These are phyloP conservation scores for Scorias spongiosa DNA, from an alignment of 2,329 filamentous ascomycete species.

Conservation along the genomic window DNA sequence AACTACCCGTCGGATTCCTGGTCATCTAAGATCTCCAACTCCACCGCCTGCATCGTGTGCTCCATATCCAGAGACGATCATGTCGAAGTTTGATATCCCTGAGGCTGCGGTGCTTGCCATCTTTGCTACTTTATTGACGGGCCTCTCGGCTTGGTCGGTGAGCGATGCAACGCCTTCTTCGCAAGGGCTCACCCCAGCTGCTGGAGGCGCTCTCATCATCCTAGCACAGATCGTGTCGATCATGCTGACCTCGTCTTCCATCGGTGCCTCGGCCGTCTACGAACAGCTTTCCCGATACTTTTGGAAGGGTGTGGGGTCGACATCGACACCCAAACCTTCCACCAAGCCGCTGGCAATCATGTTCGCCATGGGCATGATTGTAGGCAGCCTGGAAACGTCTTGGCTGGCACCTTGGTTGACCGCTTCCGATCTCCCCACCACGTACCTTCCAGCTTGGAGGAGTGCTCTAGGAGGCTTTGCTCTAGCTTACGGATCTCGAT, in stretches of 20 bases:
- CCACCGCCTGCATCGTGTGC: conserved; percentile 22
- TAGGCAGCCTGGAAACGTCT: conserved; percentile 23
- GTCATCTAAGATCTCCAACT: not conserved
- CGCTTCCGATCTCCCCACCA: conserved; percentile 1
- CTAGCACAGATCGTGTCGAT: conserved; percentile 43
- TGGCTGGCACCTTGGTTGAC: conserved; percentile 18
- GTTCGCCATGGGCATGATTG: conserved; percentile 38
- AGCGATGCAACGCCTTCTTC: not conserved
- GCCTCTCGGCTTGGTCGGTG: not conserved
- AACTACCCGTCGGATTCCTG: conserved; percentile 1
- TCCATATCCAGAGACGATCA: conserved; percentile 18
- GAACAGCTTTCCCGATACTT: conserved; percentile 42
- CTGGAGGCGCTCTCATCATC: conserved; percentile 45
- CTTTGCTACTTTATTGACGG: not conserved
- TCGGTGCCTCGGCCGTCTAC: conserved; percentile 48
- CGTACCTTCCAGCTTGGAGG: conserved; percentile 6
- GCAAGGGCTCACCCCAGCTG: conserved; percentile 24
- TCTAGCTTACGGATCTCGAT: conserved; percentile 44
- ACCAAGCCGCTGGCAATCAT: conserved; percentile 27
- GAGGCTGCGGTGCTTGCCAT: not conserved
- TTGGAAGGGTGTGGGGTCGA: conserved; percentile 27
- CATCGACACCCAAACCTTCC: conserved; percentile 4
- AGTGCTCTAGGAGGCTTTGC: conserved; percentile 40
- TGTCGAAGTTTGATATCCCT: conserved; percentile 8
- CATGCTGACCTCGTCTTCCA: conserved; percentile 34